phyloP scores from a whole-genome alignment of 225 moss, liverwort and hornwort genomes.

The Neckera pumila region DNA sequence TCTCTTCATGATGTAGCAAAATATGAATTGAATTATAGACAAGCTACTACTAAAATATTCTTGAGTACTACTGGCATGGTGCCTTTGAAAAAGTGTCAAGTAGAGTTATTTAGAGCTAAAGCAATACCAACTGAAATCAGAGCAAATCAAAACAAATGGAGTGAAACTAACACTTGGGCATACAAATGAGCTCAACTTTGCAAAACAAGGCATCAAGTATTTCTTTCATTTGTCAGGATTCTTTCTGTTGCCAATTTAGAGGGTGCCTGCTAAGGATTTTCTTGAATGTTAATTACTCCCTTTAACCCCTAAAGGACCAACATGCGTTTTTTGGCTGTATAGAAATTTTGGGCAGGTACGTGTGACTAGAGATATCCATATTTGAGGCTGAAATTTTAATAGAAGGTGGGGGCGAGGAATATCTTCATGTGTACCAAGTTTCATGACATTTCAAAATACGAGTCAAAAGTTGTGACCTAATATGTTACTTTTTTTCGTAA shows the following conservation, averaged over 20 bases:
- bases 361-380: too few relatives aligned
- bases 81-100: not conserved
- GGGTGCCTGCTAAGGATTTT: not conserved
- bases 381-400: too few relatives aligned
- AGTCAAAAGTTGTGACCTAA: too few relatives aligned
- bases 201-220: not conserved
- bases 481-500: too few relatives aligned
- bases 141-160: not conserved
- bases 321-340: too few relatives aligned
- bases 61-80: not conserved
- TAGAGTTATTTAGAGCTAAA: not conserved
- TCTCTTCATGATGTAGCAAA: not conserved
- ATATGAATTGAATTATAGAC: not conserved
- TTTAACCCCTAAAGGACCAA: too few relatives aligned
- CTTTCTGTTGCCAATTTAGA: not conserved
- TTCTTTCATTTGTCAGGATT: not conserved
- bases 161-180: not conserved
- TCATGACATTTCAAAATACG: too few relatives aligned
- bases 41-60: not conserved
- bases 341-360: too few relatives aligned
- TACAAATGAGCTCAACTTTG: not conserved
- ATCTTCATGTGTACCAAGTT: too few relatives aligned
- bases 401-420: too few relatives aligned
- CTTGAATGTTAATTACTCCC: not conserved
- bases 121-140: not conserved